Evolutionary conservation across 2,329 filamentous ascomycete species (phyloP), one percentile per base, ranked within the genome.

Genomic region (Nigrospora sphaerica): DNA sequence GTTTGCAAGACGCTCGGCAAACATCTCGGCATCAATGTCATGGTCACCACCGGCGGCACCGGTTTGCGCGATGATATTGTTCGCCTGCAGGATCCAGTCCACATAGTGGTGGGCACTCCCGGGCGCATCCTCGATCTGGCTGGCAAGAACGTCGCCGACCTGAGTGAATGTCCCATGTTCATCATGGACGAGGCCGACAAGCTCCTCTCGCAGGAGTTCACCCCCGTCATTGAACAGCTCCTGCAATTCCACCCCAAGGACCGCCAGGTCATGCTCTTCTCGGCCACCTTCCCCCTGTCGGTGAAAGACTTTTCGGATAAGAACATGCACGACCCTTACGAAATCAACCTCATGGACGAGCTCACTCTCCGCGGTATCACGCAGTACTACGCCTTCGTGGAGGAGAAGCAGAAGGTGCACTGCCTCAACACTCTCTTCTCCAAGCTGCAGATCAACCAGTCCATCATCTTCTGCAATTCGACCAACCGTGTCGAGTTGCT

Each of bases 181-280:
- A 89, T 98, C 71, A 98, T 98, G 93, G 93, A 98, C 62, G 93
- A 98, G 68, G 93, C 93, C 46, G 93, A 98, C 70, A 98, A 98
- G 74, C 83, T 98, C 50, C 80, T 98, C 43, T 98, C 93, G 7
- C 82, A 88, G 49, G 93, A 98, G 65, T 98, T 98, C 64, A 98
- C 93, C 7, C 90, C 92, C 23, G 91, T 95, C 53, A 95, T 98
- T 56, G 95, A 98, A 69, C 90, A 98, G 66, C 78, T 98, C 18
- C 77, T 98, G 42, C 86, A 88, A 54, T 96, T 95, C 70, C 92
- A 96, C 66, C 92, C 93, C 52, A 95, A 93, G 67, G 92, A 98
- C 63, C 86, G 93, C 49, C 93, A 98, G 70, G 91, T 98, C 61
- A 98, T 98, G 93, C 84, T 98, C 51, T 98, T 98, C 75, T 95